Percentiles rank a stretch among this genome's conserved stretches.
Conservation (phyloP, 495 filamentous ascomycete genomes). For the Penicillium ucsense region DNA sequence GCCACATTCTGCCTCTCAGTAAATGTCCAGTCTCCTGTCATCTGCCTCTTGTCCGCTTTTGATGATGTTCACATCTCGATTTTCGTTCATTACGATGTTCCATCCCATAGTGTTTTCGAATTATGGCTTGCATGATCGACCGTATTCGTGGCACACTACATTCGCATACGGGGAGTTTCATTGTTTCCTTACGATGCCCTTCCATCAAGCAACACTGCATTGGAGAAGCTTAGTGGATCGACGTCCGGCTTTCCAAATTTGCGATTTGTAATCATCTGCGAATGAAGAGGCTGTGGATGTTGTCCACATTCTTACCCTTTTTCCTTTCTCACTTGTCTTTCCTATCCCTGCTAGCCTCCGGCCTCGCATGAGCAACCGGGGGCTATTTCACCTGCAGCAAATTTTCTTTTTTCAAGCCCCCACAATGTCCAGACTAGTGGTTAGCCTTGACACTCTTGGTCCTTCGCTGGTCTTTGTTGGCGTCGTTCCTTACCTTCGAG, state of each 20-base stretch:
- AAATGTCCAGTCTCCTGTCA: neutral
- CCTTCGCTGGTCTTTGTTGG: no score
- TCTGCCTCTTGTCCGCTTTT: neutral
- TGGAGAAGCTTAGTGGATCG: neutral
- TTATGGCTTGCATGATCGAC: constrained; percentile 7
- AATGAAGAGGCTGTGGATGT: constrained; percentile 3
- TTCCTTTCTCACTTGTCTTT: constrained; percentile 11
- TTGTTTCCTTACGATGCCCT: constrained; percentile 10
- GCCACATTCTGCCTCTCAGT: constrained; percentile 1
- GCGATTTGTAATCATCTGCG: constrained; percentile 4
- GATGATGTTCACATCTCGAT: neutral
- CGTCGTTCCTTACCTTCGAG: no score
- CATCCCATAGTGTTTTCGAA: constrained; percentile 4
- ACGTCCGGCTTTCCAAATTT: constrained; percentile 1
- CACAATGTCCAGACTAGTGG: neutral
- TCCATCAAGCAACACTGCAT: constrained; percentile 7
- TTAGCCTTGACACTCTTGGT: no score
- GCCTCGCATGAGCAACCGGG: constrained; percentile 3
- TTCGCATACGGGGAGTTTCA: constrained; percentile 21
- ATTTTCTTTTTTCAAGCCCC: neutral
- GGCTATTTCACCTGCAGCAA: neutral
- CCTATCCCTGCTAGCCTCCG: constrained; percentile 2
- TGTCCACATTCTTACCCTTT: constrained; percentile 13
- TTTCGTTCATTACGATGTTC: constrained; percentile 1
- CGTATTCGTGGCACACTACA: constrained; percentile 17